Base-by-base conservation (phyloP, 768 basidiomycete genomes). In the Mycena kentingensis region DNA sequence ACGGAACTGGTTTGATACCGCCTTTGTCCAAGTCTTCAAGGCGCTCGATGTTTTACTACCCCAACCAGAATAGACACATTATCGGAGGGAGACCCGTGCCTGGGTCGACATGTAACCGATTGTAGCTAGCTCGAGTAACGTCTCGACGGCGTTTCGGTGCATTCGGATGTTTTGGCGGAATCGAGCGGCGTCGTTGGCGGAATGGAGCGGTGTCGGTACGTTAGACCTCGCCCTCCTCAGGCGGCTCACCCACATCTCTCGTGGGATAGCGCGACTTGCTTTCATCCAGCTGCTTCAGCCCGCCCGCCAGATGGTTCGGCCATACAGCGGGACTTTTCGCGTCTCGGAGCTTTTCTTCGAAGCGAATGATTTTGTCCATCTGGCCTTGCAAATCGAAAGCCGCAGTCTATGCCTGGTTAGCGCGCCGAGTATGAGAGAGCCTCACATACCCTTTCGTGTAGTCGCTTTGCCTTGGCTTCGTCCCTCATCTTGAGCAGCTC, bases 401-500 rank as follows among this genome's bases (percentile, higher is more conserved):
- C 28, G 70, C 67, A 35, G 69, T 70, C 83, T 84, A 51, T 12
- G 13, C 28, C 28, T 26, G 24, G 53, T 46, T 28, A 52, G 49
- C 21, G 12, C 27, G 31, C 15, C 41, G 19, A 37, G 4, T 34
- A 45, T 27, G 35, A 25, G 44, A 49, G 38, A 26, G 53, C 7
- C 18, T n/a, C 11, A 63, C 80, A 58, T 42, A 87, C 87, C 41
- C 77, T 74, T 58, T 87, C 85, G 35, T 73, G 68, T 18, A 70
- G 69, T 10, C 83, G 77, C 57, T 79, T 85, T 1, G 77, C 77
- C 56, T 77, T 76, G 16, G 83, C 84, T 32, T 88, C 88, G 32
- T 89, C 84, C 49, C 85, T 77, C 83, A 87, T 80, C 62, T 73
- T 80, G 61, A 84, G 76, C 60, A 90, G 61, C 51, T 90, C 85